These are phyloP conservation scores for Euryodendron excelsum DNA, from an alignment of 148 eudicot species.

Conservation along the genomic window DNA sequence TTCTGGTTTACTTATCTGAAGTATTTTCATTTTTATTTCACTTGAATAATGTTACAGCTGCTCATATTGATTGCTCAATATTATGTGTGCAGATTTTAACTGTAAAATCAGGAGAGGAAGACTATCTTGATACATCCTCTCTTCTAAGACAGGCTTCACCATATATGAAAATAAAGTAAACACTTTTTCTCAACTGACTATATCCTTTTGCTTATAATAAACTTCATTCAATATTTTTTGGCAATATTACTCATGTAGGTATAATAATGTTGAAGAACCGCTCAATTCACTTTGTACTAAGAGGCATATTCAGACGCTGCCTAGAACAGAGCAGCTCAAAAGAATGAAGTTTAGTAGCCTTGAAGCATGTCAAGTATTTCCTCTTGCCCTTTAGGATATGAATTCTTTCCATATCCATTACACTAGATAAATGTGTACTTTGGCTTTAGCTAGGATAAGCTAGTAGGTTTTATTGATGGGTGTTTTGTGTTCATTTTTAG, in stretches of 20 bases:
- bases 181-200: not conserved
- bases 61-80: conserved; percentile 2
- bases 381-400: not conserved
- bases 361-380: conserved; percentile 43
- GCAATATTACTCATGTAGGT: conserved; percentile 39
- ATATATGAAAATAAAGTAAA: conserved; percentile 77
- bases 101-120: conserved; percentile 78
- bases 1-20: not conserved
- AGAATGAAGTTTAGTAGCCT: conserved; percentile 44
- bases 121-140: conserved; percentile 80
- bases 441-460: not conserved
- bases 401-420: not conserved
- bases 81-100: conserved; percentile 61
- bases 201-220: not conserved
- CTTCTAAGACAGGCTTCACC: conserved; percentile 93
- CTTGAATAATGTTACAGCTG: not conserved
- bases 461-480: not conserved
- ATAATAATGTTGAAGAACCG: conserved; percentile 46
- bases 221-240: not conserved
- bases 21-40: not conserved
- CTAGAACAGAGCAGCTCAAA: conserved; percentile 49
- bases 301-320: conserved; percentile 49
- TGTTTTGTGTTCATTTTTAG: not conserved
- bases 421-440: not conserved
- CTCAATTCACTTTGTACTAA: conserved; percentile 34